Evolutionary conservation across 116 monocot species (phyloP), one percentile per base, ranked within the genome.

Genomic region (Thalassia testudinum): DNA sequence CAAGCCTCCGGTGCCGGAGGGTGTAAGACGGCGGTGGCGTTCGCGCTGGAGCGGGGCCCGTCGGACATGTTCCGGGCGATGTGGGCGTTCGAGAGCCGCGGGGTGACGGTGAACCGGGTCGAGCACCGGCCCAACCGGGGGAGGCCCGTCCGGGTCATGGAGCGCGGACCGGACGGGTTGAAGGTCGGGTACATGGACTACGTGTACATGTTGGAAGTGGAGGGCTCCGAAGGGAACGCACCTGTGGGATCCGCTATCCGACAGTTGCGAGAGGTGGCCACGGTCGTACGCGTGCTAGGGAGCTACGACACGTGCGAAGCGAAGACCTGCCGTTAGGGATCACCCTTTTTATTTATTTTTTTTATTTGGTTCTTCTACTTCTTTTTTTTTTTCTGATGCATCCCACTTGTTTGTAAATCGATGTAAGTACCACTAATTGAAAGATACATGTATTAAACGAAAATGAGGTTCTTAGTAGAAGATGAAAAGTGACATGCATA

Each of bases 101-200:
- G 75, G 5, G 61, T 86, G 0, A 6, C 34, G 45, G 70, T 86
- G 37, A 56, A 37, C 47, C 68, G 75, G 34, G 72, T 86, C 34
- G 78, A 81, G 26, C 81, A 86, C 70, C 66, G 86, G 25, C 86
- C 86, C 22, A 78, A 86, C 72, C 59, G 78, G 37, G 14, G 50
- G 22, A 63, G 51, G 24, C 86, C 86, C 61, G 27, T 81, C 45
- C 65, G 81, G 50, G 17, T 78, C 0, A 62, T 34, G 22, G 29
- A 63, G 53, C 21, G 14, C 11, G 19, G 15, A 3, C 62, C 44
- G 8, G 25, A 57, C 30, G 49, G 42, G 2, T 18, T 24, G 14
- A 16, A 7, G 1, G 42, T 42, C 12, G 29, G 25, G 19, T 56
- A 63, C 55, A 54, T 81, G 37, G 72, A 86, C 58, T 87, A 87